These are phyloP conservation scores for Selaginella tamariscina DNA, from an alignment of 75 land plant genomes.

Conservation along the genomic window DNA sequence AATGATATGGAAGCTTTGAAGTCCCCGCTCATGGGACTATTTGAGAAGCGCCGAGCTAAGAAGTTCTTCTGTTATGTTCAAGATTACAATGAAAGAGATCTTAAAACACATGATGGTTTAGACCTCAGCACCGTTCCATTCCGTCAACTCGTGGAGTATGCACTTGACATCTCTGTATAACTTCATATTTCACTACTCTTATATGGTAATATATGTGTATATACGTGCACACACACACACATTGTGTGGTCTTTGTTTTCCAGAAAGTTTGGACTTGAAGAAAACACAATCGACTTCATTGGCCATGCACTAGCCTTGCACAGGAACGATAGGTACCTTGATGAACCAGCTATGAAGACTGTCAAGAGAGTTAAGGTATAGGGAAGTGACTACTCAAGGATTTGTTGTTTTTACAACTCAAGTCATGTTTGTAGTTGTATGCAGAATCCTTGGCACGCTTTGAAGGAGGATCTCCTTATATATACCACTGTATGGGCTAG, in stretches of 20 bases:
- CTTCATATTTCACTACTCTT: not conserved
- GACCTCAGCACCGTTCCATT: not conserved
- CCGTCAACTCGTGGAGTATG: not conserved
- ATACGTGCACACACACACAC: too few species aligned
- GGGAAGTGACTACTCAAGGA: not conserved
- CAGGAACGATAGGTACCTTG: not conserved
- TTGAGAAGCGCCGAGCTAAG: not conserved
- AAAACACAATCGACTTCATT: conserved; percentile 11
- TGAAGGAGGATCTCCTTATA: conserved; percentile 11
- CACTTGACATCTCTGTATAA: not conserved
- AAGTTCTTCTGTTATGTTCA: not conserved
- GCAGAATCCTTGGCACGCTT: conserved; percentile 13
- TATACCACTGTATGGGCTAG: conserved; percentile 10
- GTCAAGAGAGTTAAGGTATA: conserved; percentile 9
- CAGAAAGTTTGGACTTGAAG: not conserved
- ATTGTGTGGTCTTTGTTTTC: not conserved
- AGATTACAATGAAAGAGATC: conserved; percentile 1
- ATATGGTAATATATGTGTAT: not conserved
- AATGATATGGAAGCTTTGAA: not conserved
- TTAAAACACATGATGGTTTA: not conserved
- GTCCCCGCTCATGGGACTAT: conserved; percentile 3
- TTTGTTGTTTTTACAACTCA: not conserved
- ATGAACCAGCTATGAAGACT: conserved; percentile 1
- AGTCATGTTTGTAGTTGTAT: not conserved
- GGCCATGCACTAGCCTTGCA: conserved; percentile 12